Evolutionary conservation across 345 rosid genomes (phyloP), one percentile per base, ranked within the genome.

Genomic region (Anacardium occidentale): DNA sequence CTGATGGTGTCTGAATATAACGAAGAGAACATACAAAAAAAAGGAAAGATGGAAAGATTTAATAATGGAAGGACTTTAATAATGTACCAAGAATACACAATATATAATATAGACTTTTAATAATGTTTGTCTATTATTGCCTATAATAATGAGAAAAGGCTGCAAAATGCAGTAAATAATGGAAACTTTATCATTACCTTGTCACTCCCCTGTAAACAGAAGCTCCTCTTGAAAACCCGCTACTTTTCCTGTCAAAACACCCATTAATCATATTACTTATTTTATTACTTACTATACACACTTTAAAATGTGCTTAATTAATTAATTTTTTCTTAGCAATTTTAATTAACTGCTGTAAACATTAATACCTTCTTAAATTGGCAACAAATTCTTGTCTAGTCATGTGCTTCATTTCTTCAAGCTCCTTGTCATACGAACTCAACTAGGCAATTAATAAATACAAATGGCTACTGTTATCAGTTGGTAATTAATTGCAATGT

Each of bases 151-250:
- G 58, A 75, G 76, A 62, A 73, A 83, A 82, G 72, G 79, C 83
- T 84, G 85, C 78, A 76, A 64, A 68, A 68, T 61, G 62, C 76
- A 71, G 79, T 74, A 73, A 82, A 84, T 81, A 77, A 75, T 76
- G 79, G 65, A 63, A 81, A 53, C 80, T 78, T 70, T 73, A 65
- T 79, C 63, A 74, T 62, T 76, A 90, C 96, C 98, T 83, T 65
- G 98, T 93, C 77, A 91, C 97, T 57, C 98, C 98, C 83, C 98
- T 85, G 86, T 91, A 93, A 48, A 93, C 64, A 1, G 97, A 93
- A 70, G 97, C 97, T 69, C 98, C 98, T 66, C 98, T 88, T 12
- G 97, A 93, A 76, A 93, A 93, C 42, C 97, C 98, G 78, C 97
- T 93, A 73, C 98, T 93, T 66, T 89, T 91, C 80, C 98, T 93